Conservation (phyloP, 257 asterid genomes). For the Gentiana straminea region DNA sequence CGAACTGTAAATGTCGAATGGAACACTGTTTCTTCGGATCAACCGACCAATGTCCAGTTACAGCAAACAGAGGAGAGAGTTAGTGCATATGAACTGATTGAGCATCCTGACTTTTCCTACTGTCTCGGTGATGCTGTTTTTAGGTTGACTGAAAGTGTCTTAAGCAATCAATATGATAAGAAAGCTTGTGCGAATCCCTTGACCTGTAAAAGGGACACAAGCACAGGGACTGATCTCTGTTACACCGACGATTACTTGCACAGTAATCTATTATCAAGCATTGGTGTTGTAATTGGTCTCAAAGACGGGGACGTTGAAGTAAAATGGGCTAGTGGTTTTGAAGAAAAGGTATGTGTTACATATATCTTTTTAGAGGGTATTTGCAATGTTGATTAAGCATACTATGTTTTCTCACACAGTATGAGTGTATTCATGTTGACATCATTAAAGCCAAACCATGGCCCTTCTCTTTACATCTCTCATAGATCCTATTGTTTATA, state of each 20-base stretch:
- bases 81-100: slow-evolving; percentile 87
- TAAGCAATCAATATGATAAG: slow-evolving; percentile 12
- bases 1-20: slow-evolving; percentile 74
- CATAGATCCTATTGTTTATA: too few relatives aligned
- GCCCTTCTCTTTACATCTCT: too few relatives aligned
- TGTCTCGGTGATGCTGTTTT: slow-evolving; percentile 57
- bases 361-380: not conserved
- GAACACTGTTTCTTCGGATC: slow-evolving; percentile 29
- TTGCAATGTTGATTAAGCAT: too few relatives aligned
- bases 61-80: slow-evolving; percentile 53
- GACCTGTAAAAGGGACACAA: slow-evolving; percentile 9
- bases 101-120: slow-evolving; percentile 68
- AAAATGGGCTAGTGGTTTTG: slow-evolving; percentile 79
- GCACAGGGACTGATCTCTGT: slow-evolving; percentile 15
- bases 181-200: slow-evolving; percentile 6
- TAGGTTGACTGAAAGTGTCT: slow-evolving; percentile 17
- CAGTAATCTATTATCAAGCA: slow-evolving; percentile 30
- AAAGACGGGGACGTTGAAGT: slow-evolving; percentile 54
- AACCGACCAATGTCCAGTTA: slow-evolving; percentile 15
- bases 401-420: too few relatives aligned
- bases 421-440: too few relatives aligned
- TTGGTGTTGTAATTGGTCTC: slow-evolving; percentile 63
- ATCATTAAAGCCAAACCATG: too few relatives aligned
- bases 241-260: slow-evolving; percentile 13
- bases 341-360: slow-evolving; percentile 39